Conservation (phyloP, 768 basidiomycete genomes). For the Lactarius sanguifluus region DNA sequence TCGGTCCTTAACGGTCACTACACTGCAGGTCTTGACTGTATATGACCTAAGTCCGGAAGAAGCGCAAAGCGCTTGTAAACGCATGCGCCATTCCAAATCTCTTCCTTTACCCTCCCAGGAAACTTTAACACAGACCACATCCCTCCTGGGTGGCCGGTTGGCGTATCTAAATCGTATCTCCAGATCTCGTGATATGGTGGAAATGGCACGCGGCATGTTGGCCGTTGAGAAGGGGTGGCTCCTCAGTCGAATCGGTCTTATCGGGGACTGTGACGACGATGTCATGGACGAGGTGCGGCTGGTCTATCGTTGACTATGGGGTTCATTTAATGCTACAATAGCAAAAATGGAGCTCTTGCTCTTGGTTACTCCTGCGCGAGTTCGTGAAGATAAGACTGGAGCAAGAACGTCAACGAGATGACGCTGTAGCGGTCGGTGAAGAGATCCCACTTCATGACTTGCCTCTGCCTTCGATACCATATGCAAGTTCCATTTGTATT, state of each 20-base stretch:
- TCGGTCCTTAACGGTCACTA: conserved; percentile 5
- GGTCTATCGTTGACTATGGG: background rate
- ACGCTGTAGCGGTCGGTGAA: conserved; percentile 40
- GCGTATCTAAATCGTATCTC: conserved; percentile 72
- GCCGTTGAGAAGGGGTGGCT: conserved; percentile 79
- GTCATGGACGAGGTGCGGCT: conserved; percentile 80
- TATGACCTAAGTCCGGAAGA: conserved; percentile 64
- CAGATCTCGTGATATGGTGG: conserved; percentile 58
- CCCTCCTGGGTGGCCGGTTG: conserved; percentile 74
- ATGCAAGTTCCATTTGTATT: conserved; percentile 41
- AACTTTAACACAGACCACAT: conserved; percentile 48
- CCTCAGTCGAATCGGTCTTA: conserved; percentile 74
- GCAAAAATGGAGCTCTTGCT: conserved; percentile 84
- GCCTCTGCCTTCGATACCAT: conserved; percentile 62
- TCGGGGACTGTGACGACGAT: conserved; percentile 80
- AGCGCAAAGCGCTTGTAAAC: conserved; percentile 54
- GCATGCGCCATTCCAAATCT: conserved; percentile 49
- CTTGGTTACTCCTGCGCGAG: conserved; percentile 74
- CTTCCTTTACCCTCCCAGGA: conserved; percentile 38
- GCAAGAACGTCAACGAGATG: conserved; percentile 46
- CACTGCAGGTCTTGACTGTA: conserved; percentile 62
- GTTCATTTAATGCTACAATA: conserved; percentile 30
- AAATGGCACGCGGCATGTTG: conserved; percentile 63
- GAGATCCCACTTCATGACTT: conserved; percentile 43
- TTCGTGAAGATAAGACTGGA: conserved; percentile 63